Conservation (phyloP, 306 rosid genomes). For the Lathyrus sativus region DNA sequence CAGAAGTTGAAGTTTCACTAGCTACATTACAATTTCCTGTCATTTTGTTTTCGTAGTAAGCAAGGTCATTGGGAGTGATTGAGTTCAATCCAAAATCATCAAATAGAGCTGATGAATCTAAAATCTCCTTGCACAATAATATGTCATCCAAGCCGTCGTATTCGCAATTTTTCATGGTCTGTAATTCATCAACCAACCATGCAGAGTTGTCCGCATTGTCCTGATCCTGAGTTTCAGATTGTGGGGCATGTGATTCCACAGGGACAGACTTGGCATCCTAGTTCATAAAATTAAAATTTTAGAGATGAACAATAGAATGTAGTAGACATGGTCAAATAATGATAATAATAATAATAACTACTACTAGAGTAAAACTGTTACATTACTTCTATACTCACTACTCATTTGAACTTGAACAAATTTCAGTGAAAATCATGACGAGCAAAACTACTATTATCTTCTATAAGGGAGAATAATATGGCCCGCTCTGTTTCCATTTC, state of each 20-base stretch:
- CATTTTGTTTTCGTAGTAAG: slow-evolving; percentile 24
- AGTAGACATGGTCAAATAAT: background rate
- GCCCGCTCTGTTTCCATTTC: background rate
- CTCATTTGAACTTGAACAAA: background rate
- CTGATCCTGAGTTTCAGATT: slow-evolving; percentile 34
- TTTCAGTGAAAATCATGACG: background rate
- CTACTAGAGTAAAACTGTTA: background rate
- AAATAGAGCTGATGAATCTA: slow-evolving; percentile 42
- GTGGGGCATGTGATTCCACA: slow-evolving; percentile 38
- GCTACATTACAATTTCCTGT: slow-evolving; percentile 38
- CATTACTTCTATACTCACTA: background rate
- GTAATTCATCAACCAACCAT: slow-evolving; percentile 83
- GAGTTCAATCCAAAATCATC: slow-evolving; percentile 39
- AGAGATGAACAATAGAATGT: slow-evolving; percentile 28
- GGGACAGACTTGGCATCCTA: slow-evolving; percentile 51
- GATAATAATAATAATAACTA: background rate
- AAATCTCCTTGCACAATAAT: slow-evolving; percentile 70
- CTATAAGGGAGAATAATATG: background rate
- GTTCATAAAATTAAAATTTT: slow-evolving; percentile 29
- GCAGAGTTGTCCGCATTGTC: slow-evolving; percentile 35
- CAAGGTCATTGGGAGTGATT: slow-evolving; percentile 26
- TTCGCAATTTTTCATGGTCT: slow-evolving; percentile 50
- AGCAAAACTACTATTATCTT: background rate
- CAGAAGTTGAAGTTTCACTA: slow-evolving; percentile 44
- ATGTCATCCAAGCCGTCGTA: slow-evolving; percentile 53